Conservation (phyloP, 331 rosid genomes). For the Cydonia oblonga region DNA sequence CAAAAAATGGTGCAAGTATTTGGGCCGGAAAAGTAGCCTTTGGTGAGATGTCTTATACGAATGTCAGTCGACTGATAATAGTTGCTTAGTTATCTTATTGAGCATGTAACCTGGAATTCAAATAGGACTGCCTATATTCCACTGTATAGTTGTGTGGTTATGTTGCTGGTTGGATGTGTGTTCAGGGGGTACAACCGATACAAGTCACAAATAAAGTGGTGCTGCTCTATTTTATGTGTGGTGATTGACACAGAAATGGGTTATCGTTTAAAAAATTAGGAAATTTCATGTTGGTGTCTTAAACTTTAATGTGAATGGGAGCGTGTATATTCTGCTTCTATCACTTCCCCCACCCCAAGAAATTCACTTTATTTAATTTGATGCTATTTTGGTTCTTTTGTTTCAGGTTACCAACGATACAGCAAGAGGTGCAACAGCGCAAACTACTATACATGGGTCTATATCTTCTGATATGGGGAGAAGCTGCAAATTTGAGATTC, state of each 20-base stretch:
- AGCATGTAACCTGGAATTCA: not conserved
- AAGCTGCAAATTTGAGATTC: conserved; percentile 96
- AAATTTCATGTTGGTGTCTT: not conserved
- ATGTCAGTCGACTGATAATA: conserved; percentile 4
- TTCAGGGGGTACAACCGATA: not conserved
- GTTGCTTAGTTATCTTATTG: not conserved
- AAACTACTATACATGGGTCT: conserved; percentile 89
- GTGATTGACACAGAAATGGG: not conserved
- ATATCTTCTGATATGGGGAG: conserved; percentile 99
- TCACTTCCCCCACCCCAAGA: no score
- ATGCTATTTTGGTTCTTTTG: not conserved
- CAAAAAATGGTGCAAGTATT: conserved; percentile 95
- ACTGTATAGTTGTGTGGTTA: not conserved
- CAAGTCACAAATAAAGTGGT: not conserved
- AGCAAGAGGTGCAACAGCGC: conserved; percentile 98
- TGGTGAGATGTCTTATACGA: conserved; percentile 43
- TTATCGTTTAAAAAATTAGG: not conserved
- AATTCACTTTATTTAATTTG: not conserved
- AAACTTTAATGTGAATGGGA: not conserved
- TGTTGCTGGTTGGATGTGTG: not conserved
- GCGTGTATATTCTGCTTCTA: not conserved
- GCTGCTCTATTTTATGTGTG: not conserved
- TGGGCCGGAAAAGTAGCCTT: conserved; percentile 95
- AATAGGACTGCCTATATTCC: not conserved
- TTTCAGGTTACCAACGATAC: conserved; percentile 94